Evolutionary conservation across 2,329 filamentous ascomycete species (phyloP).

Genomic region (Trichophyton schoenleinii): DNA sequence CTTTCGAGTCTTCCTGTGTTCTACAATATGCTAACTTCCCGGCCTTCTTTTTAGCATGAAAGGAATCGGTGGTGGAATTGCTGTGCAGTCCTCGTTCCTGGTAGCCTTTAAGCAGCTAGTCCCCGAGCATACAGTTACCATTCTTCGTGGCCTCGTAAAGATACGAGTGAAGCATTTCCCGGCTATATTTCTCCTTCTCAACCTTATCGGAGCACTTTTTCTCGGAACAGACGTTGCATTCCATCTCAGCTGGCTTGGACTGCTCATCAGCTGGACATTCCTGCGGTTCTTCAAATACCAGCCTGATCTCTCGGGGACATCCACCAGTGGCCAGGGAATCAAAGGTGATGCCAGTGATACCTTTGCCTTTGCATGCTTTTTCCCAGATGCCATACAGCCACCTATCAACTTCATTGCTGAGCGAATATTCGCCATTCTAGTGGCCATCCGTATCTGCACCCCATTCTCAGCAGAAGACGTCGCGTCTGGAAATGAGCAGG

Average conservation of each 20-base stretch:
- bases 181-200: constrained; percentile 61
- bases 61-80: constrained; percentile 75
- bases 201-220: constrained; percentile 51
- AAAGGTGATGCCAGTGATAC: constrained; percentile 91
- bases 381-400: constrained; percentile 72
- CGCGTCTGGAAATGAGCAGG: constrained; percentile 58
- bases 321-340: constrained; percentile 45
- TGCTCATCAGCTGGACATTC: constrained; percentile 86
- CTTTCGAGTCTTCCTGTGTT: too few species aligned
- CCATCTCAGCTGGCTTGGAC: constrained; percentile 66
- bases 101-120: constrained; percentile 96
- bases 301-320: constrained; percentile 43
- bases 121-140: constrained; percentile 88
- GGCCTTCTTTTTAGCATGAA: constrained; percentile 46
- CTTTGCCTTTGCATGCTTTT: constrained; percentile 92
- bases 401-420: constrained; percentile 62
- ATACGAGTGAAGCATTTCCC: constrained; percentile 75
- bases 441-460: constrained; percentile 64
- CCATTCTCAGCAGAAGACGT: constrained; percentile 77
- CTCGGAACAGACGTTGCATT: constrained; percentile 63
- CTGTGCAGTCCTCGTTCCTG: constrained; percentile 84
- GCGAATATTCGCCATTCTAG: constrained; percentile 59
- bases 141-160: constrained; percentile 78
- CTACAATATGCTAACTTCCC: background rate
- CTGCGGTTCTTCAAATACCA: constrained; percentile 79